Evolutionary conservation across 495 filamentous ascomycete species (phyloP).

Genomic region (Aspergillus steynii): DNA sequence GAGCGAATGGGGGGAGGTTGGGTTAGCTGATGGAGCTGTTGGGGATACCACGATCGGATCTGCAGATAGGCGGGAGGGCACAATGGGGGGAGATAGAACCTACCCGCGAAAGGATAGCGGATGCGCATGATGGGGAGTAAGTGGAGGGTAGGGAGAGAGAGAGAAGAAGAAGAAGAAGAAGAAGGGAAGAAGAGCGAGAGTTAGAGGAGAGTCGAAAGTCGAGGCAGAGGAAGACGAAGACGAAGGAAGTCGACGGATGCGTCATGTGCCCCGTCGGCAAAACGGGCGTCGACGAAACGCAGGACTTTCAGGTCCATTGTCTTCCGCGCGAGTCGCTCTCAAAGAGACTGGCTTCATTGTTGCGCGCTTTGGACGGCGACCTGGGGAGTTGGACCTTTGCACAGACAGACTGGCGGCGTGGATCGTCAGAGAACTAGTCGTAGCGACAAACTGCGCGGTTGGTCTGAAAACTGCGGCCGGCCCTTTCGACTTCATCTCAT

Average conservation of each 20-base stretch:
- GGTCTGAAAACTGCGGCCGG: constrained; percentile 35
- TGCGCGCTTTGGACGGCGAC: too few relatives aligned
- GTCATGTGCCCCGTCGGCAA: constrained; percentile 30
- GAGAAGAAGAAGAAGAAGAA: constrained; percentile 12
- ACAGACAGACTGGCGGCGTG: too few relatives aligned
- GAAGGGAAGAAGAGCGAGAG: constrained; percentile 10
- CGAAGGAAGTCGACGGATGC: constrained; percentile 23
- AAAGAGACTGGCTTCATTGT: background rate
- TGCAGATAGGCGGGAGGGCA: background rate
- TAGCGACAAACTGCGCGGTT: constrained; percentile 27
- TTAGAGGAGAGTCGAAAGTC: constrained; percentile 14
- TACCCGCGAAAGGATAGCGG: constrained; percentile 73
- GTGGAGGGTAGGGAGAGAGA: constrained; percentile 15
- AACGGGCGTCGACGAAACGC: background rate
- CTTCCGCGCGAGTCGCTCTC: background rate
- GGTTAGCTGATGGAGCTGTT: constrained; percentile 2
- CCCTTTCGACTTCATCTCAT: constrained; percentile 42
- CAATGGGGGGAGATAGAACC: constrained; percentile 19
- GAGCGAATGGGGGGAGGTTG: background rate
- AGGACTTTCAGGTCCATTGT: background rate
- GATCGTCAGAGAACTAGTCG: too few relatives aligned
- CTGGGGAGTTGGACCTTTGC: too few relatives aligned
- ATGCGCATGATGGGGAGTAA: constrained; percentile 60
- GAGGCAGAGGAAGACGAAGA: constrained; percentile 19
- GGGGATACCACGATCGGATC: constrained; percentile 18